Base-by-base conservation (phyloP, 345 rosid genomes). In the Zanthoxylum bungeanum region DNA sequence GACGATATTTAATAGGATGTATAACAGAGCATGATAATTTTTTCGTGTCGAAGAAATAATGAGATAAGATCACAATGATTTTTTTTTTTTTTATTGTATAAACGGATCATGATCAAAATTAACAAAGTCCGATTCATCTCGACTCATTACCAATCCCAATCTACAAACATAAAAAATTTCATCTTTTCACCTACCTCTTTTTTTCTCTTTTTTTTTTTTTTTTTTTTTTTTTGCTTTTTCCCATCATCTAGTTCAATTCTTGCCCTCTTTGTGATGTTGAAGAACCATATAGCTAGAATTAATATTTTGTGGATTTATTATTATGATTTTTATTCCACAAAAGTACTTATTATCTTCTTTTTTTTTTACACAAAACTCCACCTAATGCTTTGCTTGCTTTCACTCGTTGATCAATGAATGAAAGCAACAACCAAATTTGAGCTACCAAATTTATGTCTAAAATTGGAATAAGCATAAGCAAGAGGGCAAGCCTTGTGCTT, bases 121-220 rank as follows among this genome's bases (percentile, higher is more conserved):
- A n/a, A n/a, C n/a, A n/a, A n/a, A n/a, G n/a, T n/a, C n/a, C n/a
- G n/a, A n/a, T n/a, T n/a, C n/a, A n/a, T n/a, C n/a, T n/a, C n/a
- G n/a, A n/a, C n/a, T n/a, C n/a, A n/a, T n/a, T n/a, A n/a, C n/a
- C n/a, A n/a, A n/a, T n/a, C n/a, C n/a, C n/a, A n/a, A n/a, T n/a
- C n/a, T n/a, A n/a, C n/a, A n/a, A n/a, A n/a, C n/a, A n/a, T n/a
- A n/a, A n/a, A n/a, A n/a, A n/a, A n/a, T n/a, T n/a, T n/a, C n/a
- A n/a, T n/a, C n/a, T n/a, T 75, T 79, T 77, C 76, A 83, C 85
- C 86, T 73, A 85, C 82, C 59, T 78, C 77, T 75, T 66, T 61
- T 55, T 4, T 33, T 4, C 31, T 34, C n/a, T 22, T 67, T 28
- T 22, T 57, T 7, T 11, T 37, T 8, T 37, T 17, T 36, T n/a